Conservation (phyloP, 805 yeast genomes). For the Kluyveromyces nonfermentans region DNA sequence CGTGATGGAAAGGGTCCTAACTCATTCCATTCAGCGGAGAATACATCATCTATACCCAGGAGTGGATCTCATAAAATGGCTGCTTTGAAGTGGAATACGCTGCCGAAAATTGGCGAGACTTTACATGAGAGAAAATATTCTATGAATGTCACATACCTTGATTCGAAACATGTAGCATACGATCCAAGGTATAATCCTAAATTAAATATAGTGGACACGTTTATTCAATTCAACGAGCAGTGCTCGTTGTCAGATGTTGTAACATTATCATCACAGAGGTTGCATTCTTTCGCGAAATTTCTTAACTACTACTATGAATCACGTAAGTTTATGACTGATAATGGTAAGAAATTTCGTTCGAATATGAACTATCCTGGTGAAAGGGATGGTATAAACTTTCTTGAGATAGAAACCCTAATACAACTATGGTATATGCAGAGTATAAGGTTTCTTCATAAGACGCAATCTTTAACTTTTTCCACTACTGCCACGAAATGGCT, state of each 20-base stretch:
- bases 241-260: slow-evolving; percentile 15
- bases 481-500: slow-evolving; percentile 19
- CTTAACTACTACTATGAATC: slow-evolving; percentile 14
- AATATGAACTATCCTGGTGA: slow-evolving; percentile 6
- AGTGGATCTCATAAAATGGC: neutral
- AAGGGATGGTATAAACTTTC: slow-evolving; percentile 7
- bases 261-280: slow-evolving; percentile 13
- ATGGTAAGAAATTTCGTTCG: neutral
- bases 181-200: slow-evolving; percentile 19
- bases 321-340: slow-evolving; percentile 7
- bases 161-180: slow-evolving; percentile 21
- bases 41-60: neutral
- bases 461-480: slow-evolving; percentile 21
- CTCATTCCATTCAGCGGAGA: neutral
- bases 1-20: neutral
- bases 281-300: slow-evolving; percentile 16
- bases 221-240: slow-evolving; percentile 19
- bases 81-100: slow-evolving; percentile 18
- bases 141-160: slow-evolving; percentile 12
- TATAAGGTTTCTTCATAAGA: slow-evolving; percentile 15
- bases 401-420: slow-evolving; percentile 17
- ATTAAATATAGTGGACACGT: slow-evolving; percentile 18
- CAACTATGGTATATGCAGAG: slow-evolving; percentile 22
- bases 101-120: slow-evolving; percentile 15
- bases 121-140: slow-evolving; percentile 14